phyloP scores from a whole-genome alignment of 768 basidiomycete species.

The Leccinum aurantiacum region DNA sequence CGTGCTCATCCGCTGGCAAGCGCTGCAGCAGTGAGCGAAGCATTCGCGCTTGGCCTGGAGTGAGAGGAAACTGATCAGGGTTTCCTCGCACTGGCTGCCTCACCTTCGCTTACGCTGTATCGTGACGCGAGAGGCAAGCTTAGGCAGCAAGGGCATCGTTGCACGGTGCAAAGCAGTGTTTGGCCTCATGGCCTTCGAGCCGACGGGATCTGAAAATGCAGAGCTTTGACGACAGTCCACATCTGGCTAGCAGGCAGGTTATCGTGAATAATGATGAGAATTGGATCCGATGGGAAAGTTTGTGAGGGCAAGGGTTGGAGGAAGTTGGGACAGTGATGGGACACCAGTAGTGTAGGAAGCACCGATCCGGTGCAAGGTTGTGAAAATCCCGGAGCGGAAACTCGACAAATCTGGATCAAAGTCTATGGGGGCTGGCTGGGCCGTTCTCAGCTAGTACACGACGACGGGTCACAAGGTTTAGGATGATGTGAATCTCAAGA shows the following conservation, averaged over 20 bases:
- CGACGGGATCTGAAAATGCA: slow-evolving; percentile 50
- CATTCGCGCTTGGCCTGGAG: slow-evolving; percentile 4
- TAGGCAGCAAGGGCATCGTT: slow-evolving; percentile 21
- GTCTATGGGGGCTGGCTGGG: slow-evolving; percentile 55
- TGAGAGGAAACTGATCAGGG: not conserved
- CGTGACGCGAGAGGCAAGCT: slow-evolving; percentile 13
- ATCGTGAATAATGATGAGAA: slow-evolving; percentile 44
- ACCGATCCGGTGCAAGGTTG: slow-evolving; percentile 67
- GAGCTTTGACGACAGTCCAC: slow-evolving; percentile 30
- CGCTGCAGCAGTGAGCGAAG: slow-evolving; percentile 43
- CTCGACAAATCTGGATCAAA: slow-evolving; percentile 79
- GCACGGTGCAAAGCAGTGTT: slow-evolving; percentile 74
- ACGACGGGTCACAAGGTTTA: slow-evolving; percentile 48
- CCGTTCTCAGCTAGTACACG: slow-evolving; percentile 61
- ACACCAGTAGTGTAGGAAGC: slow-evolving; percentile 43
- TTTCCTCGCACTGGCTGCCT: not conserved
- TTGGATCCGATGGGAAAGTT: not conserved
- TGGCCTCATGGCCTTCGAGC: slow-evolving; percentile 65
- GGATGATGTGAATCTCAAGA: not conserved
- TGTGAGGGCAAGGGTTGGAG: slow-evolving; percentile 53
- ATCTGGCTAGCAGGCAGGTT: slow-evolving; percentile 48
- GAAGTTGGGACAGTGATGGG: slow-evolving; percentile 57
- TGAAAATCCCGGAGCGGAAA: slow-evolving; percentile 51
- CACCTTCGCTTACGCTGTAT: not conserved
- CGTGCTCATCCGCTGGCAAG: slow-evolving; percentile 54